A percentile compares a stretch with the other conserved stretches of the same genome.
phyloP scores from a whole-genome alignment of 2,329 filamentous ascomycete genomes.

The Penicillium janthinellum region DNA sequence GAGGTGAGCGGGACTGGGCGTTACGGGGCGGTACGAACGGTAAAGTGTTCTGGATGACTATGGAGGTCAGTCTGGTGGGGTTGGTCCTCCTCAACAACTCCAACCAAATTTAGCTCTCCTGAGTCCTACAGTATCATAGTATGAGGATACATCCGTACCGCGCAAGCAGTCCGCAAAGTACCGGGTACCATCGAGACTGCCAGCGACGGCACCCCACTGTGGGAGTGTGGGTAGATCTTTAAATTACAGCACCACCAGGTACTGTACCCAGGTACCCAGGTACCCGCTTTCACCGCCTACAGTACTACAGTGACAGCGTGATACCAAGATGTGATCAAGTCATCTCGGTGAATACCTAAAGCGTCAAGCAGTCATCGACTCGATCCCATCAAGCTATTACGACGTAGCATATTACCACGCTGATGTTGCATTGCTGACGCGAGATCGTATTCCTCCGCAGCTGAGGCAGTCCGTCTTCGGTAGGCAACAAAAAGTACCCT shows the following conservation, averaged over 20 bases:
- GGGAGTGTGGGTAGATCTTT: conserved; percentile 2
- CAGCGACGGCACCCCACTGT: conserved; percentile 1
- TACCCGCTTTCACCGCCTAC: neutral
- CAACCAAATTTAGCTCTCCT: neutral
- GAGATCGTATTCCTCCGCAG: neutral
- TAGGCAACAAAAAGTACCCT: neutral
- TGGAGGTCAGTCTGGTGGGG: neutral
- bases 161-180: conserved; percentile 25
- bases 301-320: neutral
- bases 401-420: neutral
- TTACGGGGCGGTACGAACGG: neutral
- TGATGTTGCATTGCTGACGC: neutral
- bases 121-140: no score
- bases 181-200: conserved; percentile 24
- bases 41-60: neutral
- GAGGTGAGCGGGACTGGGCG: neutral
- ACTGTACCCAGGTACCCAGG: neutral
- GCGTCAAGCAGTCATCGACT: neutral
- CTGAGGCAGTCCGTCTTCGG: neutral
- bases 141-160: neutral
- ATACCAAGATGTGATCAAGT: neutral
- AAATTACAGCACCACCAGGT: neutral
- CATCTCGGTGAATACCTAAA: neutral
- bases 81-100: conserved; percentile 4
- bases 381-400: neutral